Base-by-base conservation (phyloP, 805 yeast species). In the Tetrapisispora phaffii region DNA sequence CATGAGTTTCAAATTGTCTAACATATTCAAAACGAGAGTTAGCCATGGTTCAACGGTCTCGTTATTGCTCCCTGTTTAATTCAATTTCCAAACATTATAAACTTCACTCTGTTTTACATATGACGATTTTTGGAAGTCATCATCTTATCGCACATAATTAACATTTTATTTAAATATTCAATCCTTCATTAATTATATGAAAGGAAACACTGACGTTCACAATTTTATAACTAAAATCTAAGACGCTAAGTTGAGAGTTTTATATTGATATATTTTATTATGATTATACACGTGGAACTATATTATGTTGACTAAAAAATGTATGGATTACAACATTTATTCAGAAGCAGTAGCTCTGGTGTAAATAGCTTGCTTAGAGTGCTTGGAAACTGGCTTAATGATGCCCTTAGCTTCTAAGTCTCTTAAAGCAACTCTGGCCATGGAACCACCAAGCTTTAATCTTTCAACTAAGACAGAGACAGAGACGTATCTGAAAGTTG, bases 401-500 rank as follows among this genome's bases (percentile, higher is more conserved):
- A 85, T 74, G 70, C 98, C 98, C 63, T 89, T 89, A 58, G 75
- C 77, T 78, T 88, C 97, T 72, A 93, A 85, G 68, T 93, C 96
- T 72, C 77, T 79, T 70, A 93, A 82, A 68, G 97, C 98, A 71
- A 87, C 84, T 79, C 99, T 90, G 67, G 99, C 99, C 69, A 93
- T 65, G 55, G 99, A 89, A 74, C 98, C 99, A 79, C 95, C 95
- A 65, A 93, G 77, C 93, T 93, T 93, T 74, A 93, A 82, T 80
- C 98, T 89, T 76, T 93, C 99, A 68, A 93, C 98, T 66, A 93
- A 80, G 58, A 90, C 96, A 58, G 97, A 90, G 64, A 93, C 96
- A 54, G 98, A 88, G 60, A 93, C 94, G 72, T 79, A 88, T 83
- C 90, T 90, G 93, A 83, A 93, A 65, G 96, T 87, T 77, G 97